These are phyloP conservation scores for Dinochytrium kinnereticum DNA, from an alignment of 371 early-diverging fungal genomes.

Conservation along the genomic window DNA sequence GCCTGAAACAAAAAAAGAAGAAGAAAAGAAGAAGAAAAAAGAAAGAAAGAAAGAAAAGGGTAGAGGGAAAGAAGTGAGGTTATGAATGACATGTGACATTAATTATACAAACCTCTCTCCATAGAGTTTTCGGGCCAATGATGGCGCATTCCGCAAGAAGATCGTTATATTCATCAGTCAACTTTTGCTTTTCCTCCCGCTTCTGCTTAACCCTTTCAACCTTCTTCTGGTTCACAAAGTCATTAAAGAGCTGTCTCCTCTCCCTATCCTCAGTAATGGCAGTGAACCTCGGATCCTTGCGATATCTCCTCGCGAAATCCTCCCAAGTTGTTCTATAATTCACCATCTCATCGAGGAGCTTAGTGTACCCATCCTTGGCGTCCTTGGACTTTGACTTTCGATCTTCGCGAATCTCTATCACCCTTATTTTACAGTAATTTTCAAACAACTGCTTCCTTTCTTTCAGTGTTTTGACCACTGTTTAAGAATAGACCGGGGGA, in stretches of 20 bases:
- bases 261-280: slow-evolving; percentile 52
- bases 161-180: slow-evolving; percentile 54
- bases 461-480: slow-evolving; percentile 43
- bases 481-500: too few relatives aligned
- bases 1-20: slow-evolving; percentile 31
- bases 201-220: slow-evolving; percentile 36
- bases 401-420: slow-evolving; percentile 57
- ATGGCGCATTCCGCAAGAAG: slow-evolving; percentile 57
- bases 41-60: too few relatives aligned
- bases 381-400: slow-evolving; percentile 50
- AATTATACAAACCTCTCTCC: slow-evolving; percentile 50
- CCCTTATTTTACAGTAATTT: slow-evolving; percentile 67
- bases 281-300: slow-evolving; percentile 61
- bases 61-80: too few relatives aligned
- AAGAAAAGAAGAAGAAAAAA: background rate
- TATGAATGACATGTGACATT: background rate
- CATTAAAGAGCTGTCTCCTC: slow-evolving; percentile 62
- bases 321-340: slow-evolving; percentile 62
- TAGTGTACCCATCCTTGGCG: slow-evolving; percentile 58
- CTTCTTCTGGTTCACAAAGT: slow-evolving; percentile 54
- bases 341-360: slow-evolving; percentile 56
- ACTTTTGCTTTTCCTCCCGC: slow-evolving; percentile 32
- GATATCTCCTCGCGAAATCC: slow-evolving; percentile 67
- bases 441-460: slow-evolving; percentile 69
- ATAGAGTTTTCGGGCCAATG: slow-evolving; percentile 56